Evolutionary conservation across 106 monocot species (phyloP), one percentile per base, ranked within the genome.

Genomic region (Apostasia ramifera): DNA sequence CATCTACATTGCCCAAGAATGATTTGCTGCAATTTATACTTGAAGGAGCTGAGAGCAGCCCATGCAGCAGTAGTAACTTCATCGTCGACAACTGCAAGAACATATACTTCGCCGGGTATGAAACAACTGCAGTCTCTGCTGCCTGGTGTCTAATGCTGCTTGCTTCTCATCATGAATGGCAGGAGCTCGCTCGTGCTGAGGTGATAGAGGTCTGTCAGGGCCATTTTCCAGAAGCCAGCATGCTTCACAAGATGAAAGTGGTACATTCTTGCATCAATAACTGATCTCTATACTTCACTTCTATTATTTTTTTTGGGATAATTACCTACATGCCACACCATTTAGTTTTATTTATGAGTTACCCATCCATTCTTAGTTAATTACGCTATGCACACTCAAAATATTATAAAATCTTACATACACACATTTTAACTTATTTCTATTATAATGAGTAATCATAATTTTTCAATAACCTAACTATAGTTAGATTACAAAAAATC

Each of bases 41-140:
- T 14, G 58, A 70, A 1, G 70, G 58, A 37, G 78, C 68, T 1
- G 70, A 48, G 47, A 26, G 75, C 38, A 12, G 9, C 61, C 14
- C 74, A 8, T 10, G 56, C 51, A 37, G 65, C 76, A 3, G 76
- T 81, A 3, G 14, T 55, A 26, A 26, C 10, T 92, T 92, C 69
- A 74, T 92, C n/a, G 88, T 88, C 1, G 92, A 88, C 71, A 92
- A 85, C 74, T 92, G 92, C 76, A 88, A 85, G 84, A 87, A 68
- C 77, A 87, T 91, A 71, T 91, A 79, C 79, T 87, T 87, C 44
- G 88, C 88, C 4, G 92, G 92, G 3, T 79, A 85, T 49, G 92
- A 92, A 47, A 88, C 87, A 14, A 77, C 77, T 0, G 67, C 85
- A 3, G 78, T 79, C 53, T 44, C 85, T 1, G 73, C 79, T 10